Base-by-base conservation (phyloP, 192 early-diverging fungal genomes). In the Podila clonocystis region DNA sequence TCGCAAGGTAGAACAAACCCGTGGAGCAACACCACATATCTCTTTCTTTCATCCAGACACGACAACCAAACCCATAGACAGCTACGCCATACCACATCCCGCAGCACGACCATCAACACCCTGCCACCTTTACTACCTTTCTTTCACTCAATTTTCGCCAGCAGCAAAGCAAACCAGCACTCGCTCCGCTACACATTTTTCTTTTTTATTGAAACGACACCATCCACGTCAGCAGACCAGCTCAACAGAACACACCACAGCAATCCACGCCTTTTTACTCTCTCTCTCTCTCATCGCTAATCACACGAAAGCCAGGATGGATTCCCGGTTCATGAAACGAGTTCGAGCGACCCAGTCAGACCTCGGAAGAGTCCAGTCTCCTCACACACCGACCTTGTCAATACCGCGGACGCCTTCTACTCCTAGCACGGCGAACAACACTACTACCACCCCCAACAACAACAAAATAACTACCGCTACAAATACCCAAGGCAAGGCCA, bases 321-420 rank as follows among this genome's bases (percentile, higher is more conserved):
- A 55, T 26, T 55, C 52, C n/a, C 20, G n/a, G 52, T 55, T 55
- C 24, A 55, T 55, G 52, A 55, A 55, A 55, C 52, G 52, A 55
- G 52, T 55, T 11, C 52, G 52, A 55, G 52, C 52, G 52, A 55
- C 52, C 0, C 52, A 55, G 52, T 55, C 52, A 24, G 52, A 55
- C 20, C 52, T 55, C 52, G 52, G 52, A 55, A n/a, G 52, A 17
- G 24, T 26, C 52, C 52, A 55, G 52, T 24, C 22, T n/a, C 22
- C 24, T 26, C n/a, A 9, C 52, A 55, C 24, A 55, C 52, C 20
- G 9, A 24, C 52, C 1, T 26, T 55, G 52, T 26, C 52, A 55
- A 55, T 55, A 55, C 52, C 52, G 1, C 52, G 24, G n/a, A 2
- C 5, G 0, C 24, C 52, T 24, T 55, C 52, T 22, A 24, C 24